Base-by-base conservation (phyloP, 2,329 filamentous ascomycete genomes). In the Onygena corvina region DNA sequence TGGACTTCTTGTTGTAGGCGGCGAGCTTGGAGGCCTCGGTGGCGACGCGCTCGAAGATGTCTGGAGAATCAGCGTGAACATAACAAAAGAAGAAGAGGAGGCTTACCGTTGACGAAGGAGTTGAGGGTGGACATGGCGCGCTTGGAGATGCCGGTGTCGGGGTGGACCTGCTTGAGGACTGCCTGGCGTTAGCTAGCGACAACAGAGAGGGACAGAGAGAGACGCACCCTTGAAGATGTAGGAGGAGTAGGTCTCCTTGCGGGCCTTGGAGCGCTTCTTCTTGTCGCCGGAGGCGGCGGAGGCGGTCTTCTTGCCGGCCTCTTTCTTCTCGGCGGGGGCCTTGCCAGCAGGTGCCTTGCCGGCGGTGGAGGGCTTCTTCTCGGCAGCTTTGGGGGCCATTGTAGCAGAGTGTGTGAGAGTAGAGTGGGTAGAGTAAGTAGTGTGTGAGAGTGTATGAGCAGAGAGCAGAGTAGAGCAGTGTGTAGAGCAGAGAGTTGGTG, bases 1-100 rank as follows among this genome's bases (percentile, higher is more conserved):
- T 98, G 47, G 90, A 96, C 81, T 98, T 98, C 85, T 96, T 98
- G 84, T 98, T 98, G 80, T 98, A 98, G 57, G 92, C 92, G 61
- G 92, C 92, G 54, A 98, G 84, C 84, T 98, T 98, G 69, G 87
- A 94, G 47, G 92, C 92, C 75, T 98, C 92, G 52, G 92, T 95
- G 58, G 92, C 92, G 61, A 98, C 90, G 63, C 92, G 89, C 83
- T 98, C 92, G 71, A 98, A 98, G 70, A 98, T 98, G 66, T 98
- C 88, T 92, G 38, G 6, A 3, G 6, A 23, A 23, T 18, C 20
- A 11, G 25, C 42, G 52, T 30, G 40, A 40, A 38, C 8, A 49
- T 33, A 35, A 50, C 20, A 27, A 14, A 34, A 1, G 9, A 8
- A 29, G 27, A n/a, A 49, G 50, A 55, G 40, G 47, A n/a, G 30